Conservation (phyloP, 441 rosid genomes). For the Bocquillonia castaneifolia region DNA sequence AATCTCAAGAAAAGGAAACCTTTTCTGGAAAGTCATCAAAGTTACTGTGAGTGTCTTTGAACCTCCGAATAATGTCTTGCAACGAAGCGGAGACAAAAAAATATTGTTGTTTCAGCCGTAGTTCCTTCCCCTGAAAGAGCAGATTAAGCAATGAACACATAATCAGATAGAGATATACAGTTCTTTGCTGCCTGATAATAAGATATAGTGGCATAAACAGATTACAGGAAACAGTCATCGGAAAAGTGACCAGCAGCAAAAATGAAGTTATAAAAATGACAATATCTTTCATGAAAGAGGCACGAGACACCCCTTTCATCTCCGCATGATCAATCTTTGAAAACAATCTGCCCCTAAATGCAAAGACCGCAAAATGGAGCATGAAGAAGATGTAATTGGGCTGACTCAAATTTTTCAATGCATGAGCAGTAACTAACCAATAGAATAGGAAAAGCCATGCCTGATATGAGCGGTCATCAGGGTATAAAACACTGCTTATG, state of each 20-base stretch:
- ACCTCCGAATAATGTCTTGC: slow-evolving; percentile 54
- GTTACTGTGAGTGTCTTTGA: slow-evolving; percentile 41
- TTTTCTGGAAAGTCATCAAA: slow-evolving; percentile 46
- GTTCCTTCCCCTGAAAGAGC: slow-evolving; percentile 46
- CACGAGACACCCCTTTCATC: not conserved
- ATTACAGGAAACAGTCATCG: not conserved
- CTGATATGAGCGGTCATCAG: slow-evolving; percentile 54
- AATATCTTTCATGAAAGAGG: slow-evolving; percentile 11
- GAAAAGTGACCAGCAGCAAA: not conserved
- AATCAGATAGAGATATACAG: not conserved
- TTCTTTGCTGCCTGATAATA: not conserved
- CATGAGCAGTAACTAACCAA: slow-evolving; percentile 16
- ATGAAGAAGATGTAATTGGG: slow-evolving; percentile 1
- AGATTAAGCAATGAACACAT: slow-evolving; percentile 15
- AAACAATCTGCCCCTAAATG: slow-evolving; percentile 1
- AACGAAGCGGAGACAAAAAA: slow-evolving; percentile 52
- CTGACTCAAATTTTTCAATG: not conserved
- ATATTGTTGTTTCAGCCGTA: slow-evolving; percentile 55
- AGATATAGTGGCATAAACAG: not conserved
- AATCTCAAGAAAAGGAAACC: slow-evolving; percentile 26
- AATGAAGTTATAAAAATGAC: not conserved
- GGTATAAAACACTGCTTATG: slow-evolving; percentile 48
- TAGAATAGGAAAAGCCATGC: slow-evolving; percentile 28
- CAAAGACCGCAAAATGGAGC: not conserved
- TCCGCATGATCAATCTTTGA: slow-evolving; percentile 1